phyloP scores from a whole-genome alignment of 2,329 filamentous ascomycete species.

The Grosmannia huntii region DNA sequence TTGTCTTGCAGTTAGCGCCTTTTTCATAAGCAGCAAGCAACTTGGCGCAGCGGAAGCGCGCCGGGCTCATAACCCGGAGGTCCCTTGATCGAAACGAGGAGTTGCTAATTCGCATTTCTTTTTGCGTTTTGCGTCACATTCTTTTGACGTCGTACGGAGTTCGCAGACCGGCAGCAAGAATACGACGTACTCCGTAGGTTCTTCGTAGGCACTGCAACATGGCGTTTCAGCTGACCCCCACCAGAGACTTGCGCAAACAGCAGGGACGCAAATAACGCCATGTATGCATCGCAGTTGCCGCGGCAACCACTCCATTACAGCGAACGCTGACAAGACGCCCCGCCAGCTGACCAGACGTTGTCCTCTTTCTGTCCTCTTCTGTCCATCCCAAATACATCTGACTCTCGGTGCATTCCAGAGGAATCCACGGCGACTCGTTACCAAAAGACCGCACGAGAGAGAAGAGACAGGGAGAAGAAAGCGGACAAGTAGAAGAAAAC shows the following conservation, averaged over 20 bases:
- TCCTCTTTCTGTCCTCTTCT: neutral
- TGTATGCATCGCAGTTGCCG: neutral
- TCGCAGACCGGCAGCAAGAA: too few relatives aligned
- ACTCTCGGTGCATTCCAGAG: neutral
- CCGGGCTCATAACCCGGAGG: neutral
- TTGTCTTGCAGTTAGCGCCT: neutral
- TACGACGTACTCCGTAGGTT: too few relatives aligned
- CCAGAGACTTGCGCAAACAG: neutral
- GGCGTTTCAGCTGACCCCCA: neutral
- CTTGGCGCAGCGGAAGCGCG: neutral
- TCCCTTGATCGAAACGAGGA: neutral
- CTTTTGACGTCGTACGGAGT: too few relatives aligned
- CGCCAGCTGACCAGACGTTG: neutral
- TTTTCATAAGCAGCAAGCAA: neutral
- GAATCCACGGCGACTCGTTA: too few relatives aligned
- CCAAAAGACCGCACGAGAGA: too few relatives aligned
- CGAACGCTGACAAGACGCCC: neutral
- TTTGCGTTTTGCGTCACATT: too few relatives aligned
- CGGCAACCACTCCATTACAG: neutral
- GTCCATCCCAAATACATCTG: neutral
- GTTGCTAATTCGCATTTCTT: neutral
- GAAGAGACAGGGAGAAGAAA: neutral
- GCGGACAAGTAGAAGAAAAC: too few relatives aligned
- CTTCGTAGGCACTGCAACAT: too few relatives aligned
- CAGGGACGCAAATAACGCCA: neutral